These are phyloP conservation scores for Allantophomopsis lycopodina DNA, from an alignment of 2,329 filamentous ascomycete genomes.

Conservation along the genomic window DNA sequence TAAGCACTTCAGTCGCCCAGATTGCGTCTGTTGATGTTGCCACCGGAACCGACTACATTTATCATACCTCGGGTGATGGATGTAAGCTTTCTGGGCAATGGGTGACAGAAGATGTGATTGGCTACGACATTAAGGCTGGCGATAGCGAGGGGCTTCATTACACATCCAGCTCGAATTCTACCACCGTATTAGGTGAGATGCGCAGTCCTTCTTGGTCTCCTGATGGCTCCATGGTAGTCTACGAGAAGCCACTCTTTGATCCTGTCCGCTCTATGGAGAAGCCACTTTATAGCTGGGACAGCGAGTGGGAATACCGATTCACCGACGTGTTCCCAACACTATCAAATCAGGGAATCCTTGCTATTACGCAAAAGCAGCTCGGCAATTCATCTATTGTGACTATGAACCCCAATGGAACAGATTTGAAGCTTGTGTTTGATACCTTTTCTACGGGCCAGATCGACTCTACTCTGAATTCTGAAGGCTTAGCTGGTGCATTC, in stretches of 20 bases:
- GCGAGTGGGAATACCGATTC: slow-evolving; percentile 26
- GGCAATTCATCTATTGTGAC: slow-evolving; percentile 23
- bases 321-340: slow-evolving; percentile 25
- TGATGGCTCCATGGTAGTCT: slow-evolving; percentile 9
- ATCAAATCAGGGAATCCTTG: slow-evolving; percentile 13
- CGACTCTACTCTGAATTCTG: slow-evolving; percentile 7
- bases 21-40: slow-evolving; percentile 24
- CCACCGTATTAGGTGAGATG: slow-evolving; percentile 3
- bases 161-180: slow-evolving; percentile 2
- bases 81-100: slow-evolving; percentile 7
- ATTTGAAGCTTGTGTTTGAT: slow-evolving; percentile 16
- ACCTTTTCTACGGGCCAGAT: slow-evolving; percentile 8
- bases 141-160: slow-evolving; percentile 8
- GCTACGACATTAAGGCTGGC: slow-evolving; percentile 6
- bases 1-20: slow-evolving; percentile 16
- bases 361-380: slow-evolving; percentile 24
- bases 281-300: slow-evolving; percentile 23
- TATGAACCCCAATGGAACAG: slow-evolving; percentile 15
- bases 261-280: slow-evolving; percentile 20
- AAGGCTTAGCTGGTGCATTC: slow-evolving; percentile 23
- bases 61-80: slow-evolving; percentile 8
- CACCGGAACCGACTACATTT: slow-evolving; percentile 19
- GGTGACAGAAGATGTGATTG: slow-evolving; percentile 5
- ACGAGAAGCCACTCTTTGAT: slow-evolving; percentile 12
- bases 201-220: slow-evolving; percentile 10